Evolutionary conservation across 768 basidiomycete genomes (phyloP), one percentile per base, ranked within the genome.

Genomic region (Mycena indigotica): DNA sequence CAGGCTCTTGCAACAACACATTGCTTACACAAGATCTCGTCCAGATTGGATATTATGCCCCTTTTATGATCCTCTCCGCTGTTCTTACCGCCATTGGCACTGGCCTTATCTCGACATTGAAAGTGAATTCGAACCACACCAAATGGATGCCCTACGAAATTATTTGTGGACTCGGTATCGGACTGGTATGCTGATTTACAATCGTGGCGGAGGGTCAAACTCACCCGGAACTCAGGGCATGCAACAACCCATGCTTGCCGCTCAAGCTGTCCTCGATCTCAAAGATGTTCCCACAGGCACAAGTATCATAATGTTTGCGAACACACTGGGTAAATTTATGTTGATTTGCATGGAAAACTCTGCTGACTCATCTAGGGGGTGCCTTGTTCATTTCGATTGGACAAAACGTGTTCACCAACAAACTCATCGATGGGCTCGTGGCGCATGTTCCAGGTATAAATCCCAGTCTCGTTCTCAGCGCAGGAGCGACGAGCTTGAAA

Each of bases 11-110:
- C n/a, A n/a, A n/a, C n/a, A 15, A 23, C 21, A 8, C 41, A 8
- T 44, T 23, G 15, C 15, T 16, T 6, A 44, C 6, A 16, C 15
- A 5, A 8, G n/a, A 15, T 44, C 41, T 19, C 41, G 8, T 16
- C 41, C 41, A 48, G 17, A 66, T 72, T 1, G 69, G 73, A 4
- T 64, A 69, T 28, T 84, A 82, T 65, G 53, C 72, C 12, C 71
- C 71, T 0, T 73, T 66, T 53, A 55, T 62, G 52, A 49, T 58
- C 44, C 25, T 28, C 39, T 50, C 54, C 5, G 78, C 76, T 73
- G 55, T 54, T 2, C 38, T 77, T 8, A 62, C 69, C 13, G 53
- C 72, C 30, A 32, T 76, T 35, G 75, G 78, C 12, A 66, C 74
- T 19, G 73, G 73, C 3, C 50, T 81, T 1, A 52, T 81, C 23